Conservation (phyloP, 768 basidiomycete genomes). For the Cystofilobasidium bisporidii region DNA sequence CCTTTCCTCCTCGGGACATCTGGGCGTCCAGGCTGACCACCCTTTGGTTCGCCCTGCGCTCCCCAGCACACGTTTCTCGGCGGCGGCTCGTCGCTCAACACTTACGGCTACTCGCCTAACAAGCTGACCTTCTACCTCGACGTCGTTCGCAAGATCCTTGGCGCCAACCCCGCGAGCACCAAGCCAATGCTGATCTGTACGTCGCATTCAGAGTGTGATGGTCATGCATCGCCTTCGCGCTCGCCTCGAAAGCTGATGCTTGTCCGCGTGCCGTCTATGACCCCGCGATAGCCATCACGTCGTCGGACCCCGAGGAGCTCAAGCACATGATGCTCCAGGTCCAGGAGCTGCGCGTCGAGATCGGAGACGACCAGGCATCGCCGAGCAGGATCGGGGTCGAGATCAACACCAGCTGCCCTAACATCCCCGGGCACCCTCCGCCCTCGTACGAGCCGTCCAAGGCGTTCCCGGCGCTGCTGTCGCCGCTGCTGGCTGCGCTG, state of each 20-base stretch:
- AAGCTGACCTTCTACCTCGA: conserved; percentile 56
- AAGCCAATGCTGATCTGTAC: conserved; percentile 63
- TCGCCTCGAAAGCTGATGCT: background rate
- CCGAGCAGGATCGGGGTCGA: conserved; percentile 54
- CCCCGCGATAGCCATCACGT: conserved; percentile 49
- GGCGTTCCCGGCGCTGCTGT: conserved; percentile 50
- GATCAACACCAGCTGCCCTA: conserved; percentile 77
- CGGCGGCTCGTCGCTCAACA: conserved; percentile 57
- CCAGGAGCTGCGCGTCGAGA: conserved; percentile 49
- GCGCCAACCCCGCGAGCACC: conserved; percentile 36
- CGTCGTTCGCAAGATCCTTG: conserved; percentile 53
- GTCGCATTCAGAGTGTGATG: no score
- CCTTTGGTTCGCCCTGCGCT: background rate
- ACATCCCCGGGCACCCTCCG: conserved; percentile 51
- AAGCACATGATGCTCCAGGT: conserved; percentile 52
- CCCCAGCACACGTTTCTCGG: conserved; percentile 11
- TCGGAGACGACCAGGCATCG: conserved; percentile 31
- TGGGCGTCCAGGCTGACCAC: background rate
- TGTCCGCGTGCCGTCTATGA: background rate
- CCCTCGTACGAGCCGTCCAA: conserved; percentile 53
- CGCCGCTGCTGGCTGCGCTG: conserved; percentile 49
- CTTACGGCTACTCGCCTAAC: conserved; percentile 78
- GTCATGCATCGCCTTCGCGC: background rate
- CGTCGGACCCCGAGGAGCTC: conserved; percentile 50
- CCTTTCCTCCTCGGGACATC: background rate